phyloP scores from a whole-genome alignment of 2,329 filamentous ascomycete species.

The Arthrobotrys sinensis region DNA sequence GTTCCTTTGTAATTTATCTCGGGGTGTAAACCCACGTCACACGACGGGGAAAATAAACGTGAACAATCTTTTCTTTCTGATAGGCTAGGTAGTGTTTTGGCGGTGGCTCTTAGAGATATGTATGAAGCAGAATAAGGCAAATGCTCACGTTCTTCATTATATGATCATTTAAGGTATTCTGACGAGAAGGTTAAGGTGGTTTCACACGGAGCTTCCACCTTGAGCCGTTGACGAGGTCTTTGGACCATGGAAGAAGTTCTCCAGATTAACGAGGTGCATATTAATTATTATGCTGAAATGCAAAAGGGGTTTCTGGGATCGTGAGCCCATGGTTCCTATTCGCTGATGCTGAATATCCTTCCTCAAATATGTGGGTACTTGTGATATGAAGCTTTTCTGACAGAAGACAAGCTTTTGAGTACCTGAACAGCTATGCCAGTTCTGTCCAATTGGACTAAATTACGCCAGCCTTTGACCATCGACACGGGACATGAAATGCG shows the following conservation, averaged over 20 bases:
- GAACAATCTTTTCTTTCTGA: background rate
- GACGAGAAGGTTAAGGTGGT: constrained; percentile 27
- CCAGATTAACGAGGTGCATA: constrained; percentile 32
- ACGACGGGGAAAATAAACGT: constrained; percentile 4
- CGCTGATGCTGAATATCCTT: constrained; percentile 18
- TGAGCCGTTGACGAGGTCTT: constrained; percentile 29
- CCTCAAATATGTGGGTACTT: constrained; percentile 39
- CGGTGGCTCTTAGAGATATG: background rate
- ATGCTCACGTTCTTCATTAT: background rate
- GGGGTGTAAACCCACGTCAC: constrained; percentile 21
- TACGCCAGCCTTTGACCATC: constrained; percentile 25
- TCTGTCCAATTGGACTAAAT: constrained; percentile 25
- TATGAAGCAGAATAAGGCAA: background rate
- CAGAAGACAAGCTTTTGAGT: constrained; percentile 59
- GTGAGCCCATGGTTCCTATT: constrained; percentile 33
- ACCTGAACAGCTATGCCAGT: constrained; percentile 26
- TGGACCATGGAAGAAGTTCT: constrained; percentile 33
- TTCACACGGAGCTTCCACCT: constrained; percentile 31
- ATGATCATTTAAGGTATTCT: constrained; percentile 11
- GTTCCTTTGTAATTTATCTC: constrained; percentile 24
- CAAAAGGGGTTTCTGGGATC: constrained; percentile 32
- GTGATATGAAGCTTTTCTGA: constrained; percentile 58
- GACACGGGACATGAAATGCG: constrained; percentile 41
- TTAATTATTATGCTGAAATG: constrained; percentile 30
- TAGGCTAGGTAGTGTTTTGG: background rate